Evolutionary conservation across 2,329 filamentous ascomycete genomes (phyloP).

Genomic region (Fusarium agapanthi): DNA sequence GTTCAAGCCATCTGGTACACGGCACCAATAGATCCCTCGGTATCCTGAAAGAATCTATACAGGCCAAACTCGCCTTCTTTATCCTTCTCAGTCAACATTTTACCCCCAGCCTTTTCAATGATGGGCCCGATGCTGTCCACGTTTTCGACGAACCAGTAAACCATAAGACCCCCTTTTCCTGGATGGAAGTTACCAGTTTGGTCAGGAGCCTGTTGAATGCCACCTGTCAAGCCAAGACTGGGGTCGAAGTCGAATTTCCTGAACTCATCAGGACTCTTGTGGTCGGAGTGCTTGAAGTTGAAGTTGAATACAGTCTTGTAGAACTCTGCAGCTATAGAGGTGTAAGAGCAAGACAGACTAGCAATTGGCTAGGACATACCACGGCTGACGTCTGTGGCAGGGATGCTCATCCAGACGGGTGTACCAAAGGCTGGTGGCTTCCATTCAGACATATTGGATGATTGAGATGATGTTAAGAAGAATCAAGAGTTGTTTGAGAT

Average conservation of each 20-base stretch:
- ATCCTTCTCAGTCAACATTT: conserved; percentile 40
- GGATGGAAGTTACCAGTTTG: conserved; percentile 34
- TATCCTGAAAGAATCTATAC: conserved; percentile 45
- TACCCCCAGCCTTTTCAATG: conserved; percentile 43
- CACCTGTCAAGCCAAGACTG: conserved; percentile 41
- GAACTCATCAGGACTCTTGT: conserved; percentile 21
- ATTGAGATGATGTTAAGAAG: background rate
- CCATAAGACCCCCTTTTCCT: conserved; percentile 41
- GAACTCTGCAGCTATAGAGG: conserved; percentile 38
- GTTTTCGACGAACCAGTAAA: conserved; percentile 46
- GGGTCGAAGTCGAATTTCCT: conserved; percentile 45
- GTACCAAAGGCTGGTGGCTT: conserved; percentile 43
- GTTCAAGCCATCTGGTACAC: conserved; percentile 42
- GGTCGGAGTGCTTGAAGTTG: conserved; percentile 28
- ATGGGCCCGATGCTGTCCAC: conserved; percentile 37
- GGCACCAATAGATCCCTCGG: conserved; percentile 44
- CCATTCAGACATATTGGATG: conserved; percentile 40
- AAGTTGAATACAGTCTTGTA: conserved; percentile 44
- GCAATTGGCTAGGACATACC: conserved; percentile 26
- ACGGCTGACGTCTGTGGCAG: conserved; percentile 41
- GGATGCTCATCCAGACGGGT: conserved; percentile 43
- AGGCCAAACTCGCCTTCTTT: conserved; percentile 42
- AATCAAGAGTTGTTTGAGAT: background rate
- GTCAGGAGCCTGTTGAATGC: conserved; percentile 42
- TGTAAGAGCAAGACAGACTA: background rate